These are phyloP conservation scores for Barbatosphaeria neglecta DNA, from an alignment of 495 filamentous ascomycete genomes.

Conservation along the genomic window DNA sequence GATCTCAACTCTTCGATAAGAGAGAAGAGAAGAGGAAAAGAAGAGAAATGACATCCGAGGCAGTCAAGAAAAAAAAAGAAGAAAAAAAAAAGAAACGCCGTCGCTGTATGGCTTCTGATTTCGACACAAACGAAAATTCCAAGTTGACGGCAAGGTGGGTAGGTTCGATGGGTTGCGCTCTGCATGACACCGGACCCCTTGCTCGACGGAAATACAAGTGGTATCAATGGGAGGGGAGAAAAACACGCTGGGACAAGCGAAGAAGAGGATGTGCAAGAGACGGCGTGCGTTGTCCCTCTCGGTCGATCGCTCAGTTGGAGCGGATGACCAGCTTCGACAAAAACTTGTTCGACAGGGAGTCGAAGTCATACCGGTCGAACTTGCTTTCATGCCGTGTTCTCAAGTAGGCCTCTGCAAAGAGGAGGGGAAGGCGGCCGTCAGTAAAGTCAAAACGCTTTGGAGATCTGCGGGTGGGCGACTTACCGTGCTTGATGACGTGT, in stretches of 20 bases:
- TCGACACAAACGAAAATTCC: conserved; percentile 16
- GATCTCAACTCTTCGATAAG: too few species aligned
- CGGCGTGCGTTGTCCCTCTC: too few species aligned
- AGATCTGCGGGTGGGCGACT: conserved; percentile 15
- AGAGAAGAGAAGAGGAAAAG: background rate
- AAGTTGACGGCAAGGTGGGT: too few species aligned
- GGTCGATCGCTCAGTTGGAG: conserved; percentile 54
- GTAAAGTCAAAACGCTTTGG: background rate
- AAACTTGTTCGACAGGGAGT: conserved; percentile 90
- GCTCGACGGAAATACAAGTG: background rate
- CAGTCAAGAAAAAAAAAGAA: background rate
- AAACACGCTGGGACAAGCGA: conserved; percentile 13
- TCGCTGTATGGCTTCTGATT: conserved; percentile 12
- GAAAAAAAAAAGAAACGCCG: conserved; percentile 8
- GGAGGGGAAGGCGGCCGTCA: conserved; percentile 10
- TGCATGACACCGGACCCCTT: background rate
- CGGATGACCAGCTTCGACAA: conserved; percentile 88
- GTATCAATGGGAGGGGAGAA: conserved; percentile 7
- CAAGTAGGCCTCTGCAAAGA: conserved; percentile 38
- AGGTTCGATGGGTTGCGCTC: too few species aligned
- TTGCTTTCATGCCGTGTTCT: conserved; percentile 46
- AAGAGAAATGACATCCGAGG: background rate
- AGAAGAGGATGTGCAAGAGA: conserved; percentile 1
- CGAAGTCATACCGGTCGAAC: conserved; percentile 83
- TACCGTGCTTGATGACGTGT: conserved; percentile 83